Percentiles rank a stretch among this genome's conserved stretches.
phyloP scores from a whole-genome alignment of 164 flowering plant genomes.

The Piper longum region DNA sequence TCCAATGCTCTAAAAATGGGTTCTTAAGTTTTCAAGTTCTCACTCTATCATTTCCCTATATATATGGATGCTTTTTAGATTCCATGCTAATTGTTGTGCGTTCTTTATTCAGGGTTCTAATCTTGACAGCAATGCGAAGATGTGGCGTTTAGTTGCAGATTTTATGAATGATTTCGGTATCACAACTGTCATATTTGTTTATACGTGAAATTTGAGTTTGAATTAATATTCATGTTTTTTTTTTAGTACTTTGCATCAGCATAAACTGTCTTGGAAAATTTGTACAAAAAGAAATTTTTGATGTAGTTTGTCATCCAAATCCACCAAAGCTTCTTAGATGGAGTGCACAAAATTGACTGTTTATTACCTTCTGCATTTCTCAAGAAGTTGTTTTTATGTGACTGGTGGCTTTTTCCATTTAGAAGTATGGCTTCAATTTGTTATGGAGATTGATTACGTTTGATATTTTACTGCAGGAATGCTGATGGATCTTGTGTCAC shows the following conservation, averaged over 20 bases:
- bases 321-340: not conserved
- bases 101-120: slow-evolving; percentile 45
- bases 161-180: slow-evolving; percentile 98
- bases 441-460: not conserved
- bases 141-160: slow-evolving; percentile 99
- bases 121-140: slow-evolving; percentile 92
- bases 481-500: slow-evolving; percentile 97
- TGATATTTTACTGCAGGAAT: slow-evolving; percentile 56
- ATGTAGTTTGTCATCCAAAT: not conserved
- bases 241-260: too few relatives aligned
- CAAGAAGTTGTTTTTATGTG: too few relatives aligned
- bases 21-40: too few relatives aligned
- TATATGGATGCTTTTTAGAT: not conserved
- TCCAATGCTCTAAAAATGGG: too few relatives aligned
- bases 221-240: too few relatives aligned
- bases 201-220: not conserved
- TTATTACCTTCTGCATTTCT: too few relatives aligned
- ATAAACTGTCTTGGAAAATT: not conserved
- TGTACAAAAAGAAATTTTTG: not conserved
- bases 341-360: too few relatives aligned
- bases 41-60: not conserved
- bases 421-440: not conserved
- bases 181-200: not conserved
- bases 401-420: too few relatives aligned
- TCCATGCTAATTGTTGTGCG: not conserved